Percentiles rank a stretch among this genome's conserved stretches.
Conservation (phyloP, 148 eudicot genomes). For the Selenicereus undatus region DNA sequence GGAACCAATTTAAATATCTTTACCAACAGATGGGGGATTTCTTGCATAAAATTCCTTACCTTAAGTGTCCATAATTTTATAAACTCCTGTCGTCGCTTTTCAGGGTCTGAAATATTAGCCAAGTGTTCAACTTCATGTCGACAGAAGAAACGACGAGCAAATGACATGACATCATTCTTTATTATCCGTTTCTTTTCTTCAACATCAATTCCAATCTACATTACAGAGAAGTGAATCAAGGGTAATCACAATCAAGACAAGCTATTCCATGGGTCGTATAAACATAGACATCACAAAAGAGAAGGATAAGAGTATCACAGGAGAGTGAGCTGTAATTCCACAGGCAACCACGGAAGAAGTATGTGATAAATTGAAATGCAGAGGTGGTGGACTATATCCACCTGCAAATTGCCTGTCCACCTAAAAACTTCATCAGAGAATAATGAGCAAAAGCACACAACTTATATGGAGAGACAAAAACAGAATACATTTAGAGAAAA, state of each 20-base stretch:
- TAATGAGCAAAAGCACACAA: neutral
- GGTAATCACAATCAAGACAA: slow-evolving; percentile 12
- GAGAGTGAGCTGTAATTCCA: slow-evolving; percentile 56
- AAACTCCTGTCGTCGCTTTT: slow-evolving; percentile 57
- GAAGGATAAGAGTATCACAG: slow-evolving; percentile 37
- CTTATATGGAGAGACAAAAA: neutral
- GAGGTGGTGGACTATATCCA: slow-evolving; percentile 38
- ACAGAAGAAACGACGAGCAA: slow-evolving; percentile 76
- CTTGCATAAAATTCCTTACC: slow-evolving; percentile 27
- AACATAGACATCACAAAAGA: slow-evolving; percentile 2
- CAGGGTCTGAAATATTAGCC: slow-evolving; percentile 52
- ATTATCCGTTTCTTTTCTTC: slow-evolving; percentile 67
- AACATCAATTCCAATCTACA: slow-evolving; percentile 87
- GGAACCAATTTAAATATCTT: neutral
- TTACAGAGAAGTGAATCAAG: neutral
- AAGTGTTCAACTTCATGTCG: slow-evolving; percentile 57
- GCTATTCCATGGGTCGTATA: neutral
- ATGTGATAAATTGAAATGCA: slow-evolving; percentile 88
- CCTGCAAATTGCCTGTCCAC: slow-evolving; percentile 49
- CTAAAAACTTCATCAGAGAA: slow-evolving; percentile 27
- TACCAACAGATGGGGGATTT: neutral
- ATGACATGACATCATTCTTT: slow-evolving; percentile 53
- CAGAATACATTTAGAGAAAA: slow-evolving; percentile 1
- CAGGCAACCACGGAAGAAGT: slow-evolving; percentile 85
- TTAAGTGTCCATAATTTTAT: slow-evolving; percentile 79